phyloP scores from a whole-genome alignment of 139 green algal species.

The Pseudopediastrum boryanum region DNA sequence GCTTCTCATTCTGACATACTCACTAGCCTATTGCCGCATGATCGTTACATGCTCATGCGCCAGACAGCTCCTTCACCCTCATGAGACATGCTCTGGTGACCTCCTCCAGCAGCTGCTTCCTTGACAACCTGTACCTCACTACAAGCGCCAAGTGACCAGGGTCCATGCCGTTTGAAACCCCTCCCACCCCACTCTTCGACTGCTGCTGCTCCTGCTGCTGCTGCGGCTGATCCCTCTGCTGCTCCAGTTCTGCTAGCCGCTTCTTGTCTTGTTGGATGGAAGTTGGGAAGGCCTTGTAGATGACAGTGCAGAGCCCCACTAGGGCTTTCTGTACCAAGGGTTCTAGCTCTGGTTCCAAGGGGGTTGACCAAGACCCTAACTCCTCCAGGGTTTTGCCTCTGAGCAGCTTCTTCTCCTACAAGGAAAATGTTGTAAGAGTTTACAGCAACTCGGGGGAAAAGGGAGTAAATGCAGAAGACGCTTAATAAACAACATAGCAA shows the following conservation, averaged over 20 bases:
- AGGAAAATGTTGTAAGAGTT: background rate
- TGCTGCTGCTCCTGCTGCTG: constrained; percentile 30
- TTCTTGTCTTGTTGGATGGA: constrained; percentile 47
- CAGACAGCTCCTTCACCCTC: constrained; percentile 28
- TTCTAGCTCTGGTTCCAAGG: background rate
- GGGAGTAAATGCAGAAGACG: background rate
- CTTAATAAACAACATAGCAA: background rate
- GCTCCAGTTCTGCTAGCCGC: background rate
- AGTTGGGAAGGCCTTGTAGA: constrained; percentile 59
- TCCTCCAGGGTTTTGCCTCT: too few species aligned
- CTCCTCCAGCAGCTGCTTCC: constrained; percentile 29
- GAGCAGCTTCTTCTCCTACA: background rate
- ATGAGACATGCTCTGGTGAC: constrained; percentile 7
- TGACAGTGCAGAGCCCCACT: constrained; percentile 31
- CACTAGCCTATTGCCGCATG: too few species aligned
- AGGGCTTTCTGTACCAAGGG: constrained; percentile 44
- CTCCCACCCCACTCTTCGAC: background rate
- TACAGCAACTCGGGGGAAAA: background rate
- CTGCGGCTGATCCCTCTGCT: background rate
- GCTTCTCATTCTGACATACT: too few species aligned
- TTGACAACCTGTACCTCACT: constrained; percentile 21
- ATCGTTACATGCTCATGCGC: background rate
- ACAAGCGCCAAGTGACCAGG: background rate
- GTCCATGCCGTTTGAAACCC: background rate
- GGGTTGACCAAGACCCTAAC: background rate